Base-by-base conservation (phyloP, 2,329 filamentous ascomycete genomes). In the Fusarium austroafricanum region DNA sequence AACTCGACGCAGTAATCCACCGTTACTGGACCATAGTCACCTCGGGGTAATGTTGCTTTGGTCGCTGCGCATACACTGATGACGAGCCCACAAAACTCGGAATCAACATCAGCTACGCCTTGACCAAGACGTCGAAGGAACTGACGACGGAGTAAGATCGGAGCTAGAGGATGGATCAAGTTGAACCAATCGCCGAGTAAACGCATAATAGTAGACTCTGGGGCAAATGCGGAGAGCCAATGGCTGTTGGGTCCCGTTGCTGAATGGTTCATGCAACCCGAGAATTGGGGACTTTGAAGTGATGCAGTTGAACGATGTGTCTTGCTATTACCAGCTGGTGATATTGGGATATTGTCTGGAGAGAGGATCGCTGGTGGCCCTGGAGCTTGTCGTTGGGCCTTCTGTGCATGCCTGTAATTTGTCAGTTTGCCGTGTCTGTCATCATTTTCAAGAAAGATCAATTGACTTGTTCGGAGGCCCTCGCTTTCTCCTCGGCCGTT, bases 161-260 rank as follows among this genome's bases (percentile, higher is more conserved):
- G 78, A 9, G 75, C 73, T 5, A 80, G 56, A 5, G 78, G 71
- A 66, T 80, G 77, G 35, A 79, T 73, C 46, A 75, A 67, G n/a
- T 74, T 67, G 70, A 80, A 80, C 77, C 77, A 80, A 50, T 78
- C 72, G 40, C 70, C 46, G 6, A 80, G 68, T 3, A 79, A 65
- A 2, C 46, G 55, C 5, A 43, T 47, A 4, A 73, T 43, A 6
- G 55, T 43, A 2, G 60, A 4, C 9, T 72, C 59, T 3, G 69
- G 55, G 10, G 67, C 69, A 37, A 73, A 72, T 1, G 28, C 38
- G 3, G 67, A 58, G 3, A 73, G 61, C 69, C 67, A 71, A 10
- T 58, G 61, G 7, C 61, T 49, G 4, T 21, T 40, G 14, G 29
- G 15, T 23, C 21, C 21, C 21, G 21, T 23, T 23, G 21, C 6